Evolutionary conservation across 352 stramenopile species (phyloP).

Genomic region (Phytophthora chlamydospora): DNA sequence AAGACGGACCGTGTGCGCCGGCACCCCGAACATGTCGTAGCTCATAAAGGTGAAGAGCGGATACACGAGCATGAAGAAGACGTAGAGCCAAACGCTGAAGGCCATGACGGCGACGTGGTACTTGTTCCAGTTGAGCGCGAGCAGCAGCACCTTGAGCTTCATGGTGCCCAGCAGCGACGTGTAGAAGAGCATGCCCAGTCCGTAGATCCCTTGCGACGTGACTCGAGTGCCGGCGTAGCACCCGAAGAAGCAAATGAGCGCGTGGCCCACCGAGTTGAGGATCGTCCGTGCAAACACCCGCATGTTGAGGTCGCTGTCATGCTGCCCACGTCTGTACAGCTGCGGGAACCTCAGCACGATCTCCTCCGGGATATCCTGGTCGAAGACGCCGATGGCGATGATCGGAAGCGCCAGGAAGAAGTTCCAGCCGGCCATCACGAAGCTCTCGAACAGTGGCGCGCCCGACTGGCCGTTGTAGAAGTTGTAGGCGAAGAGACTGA

Average conservation of each 20-base stretch:
- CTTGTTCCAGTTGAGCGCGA: constrained; percentile 70
- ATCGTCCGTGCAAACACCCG: constrained; percentile 60
- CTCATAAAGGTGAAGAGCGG: constrained; percentile 72
- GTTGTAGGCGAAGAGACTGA: constrained; percentile 92
- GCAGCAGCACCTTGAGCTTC: constrained; percentile 73
- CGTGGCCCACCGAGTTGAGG: constrained; percentile 54
- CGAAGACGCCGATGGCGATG: constrained; percentile 75
- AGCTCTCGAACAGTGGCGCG: constrained; percentile 78
- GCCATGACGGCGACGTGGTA: constrained; percentile 56
- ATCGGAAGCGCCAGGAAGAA: constrained; percentile 93
- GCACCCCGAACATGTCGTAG: constrained; percentile 70
- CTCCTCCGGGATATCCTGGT: constrained; percentile 66
- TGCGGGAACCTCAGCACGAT: constrained; percentile 56
- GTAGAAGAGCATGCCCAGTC: constrained; percentile 73
- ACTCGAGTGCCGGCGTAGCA: constrained; percentile 45
- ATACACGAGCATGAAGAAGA: constrained; percentile 73
- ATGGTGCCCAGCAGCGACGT: constrained; percentile 66
- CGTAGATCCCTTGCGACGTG: constrained; percentile 43
- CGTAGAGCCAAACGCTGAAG: constrained; percentile 66
- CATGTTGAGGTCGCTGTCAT: constrained; percentile 70
- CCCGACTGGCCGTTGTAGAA: constrained; percentile 94
- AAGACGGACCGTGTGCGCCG: constrained; percentile 42
- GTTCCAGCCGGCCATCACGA: constrained; percentile 79
- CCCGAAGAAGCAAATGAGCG: constrained; percentile 61
- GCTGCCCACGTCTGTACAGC: constrained; percentile 56